Evolutionary conservation across 176 grass and related monocot genomes (phyloP), one percentile per base, ranked within the genome.

Genomic region (Carex cristatella): DNA sequence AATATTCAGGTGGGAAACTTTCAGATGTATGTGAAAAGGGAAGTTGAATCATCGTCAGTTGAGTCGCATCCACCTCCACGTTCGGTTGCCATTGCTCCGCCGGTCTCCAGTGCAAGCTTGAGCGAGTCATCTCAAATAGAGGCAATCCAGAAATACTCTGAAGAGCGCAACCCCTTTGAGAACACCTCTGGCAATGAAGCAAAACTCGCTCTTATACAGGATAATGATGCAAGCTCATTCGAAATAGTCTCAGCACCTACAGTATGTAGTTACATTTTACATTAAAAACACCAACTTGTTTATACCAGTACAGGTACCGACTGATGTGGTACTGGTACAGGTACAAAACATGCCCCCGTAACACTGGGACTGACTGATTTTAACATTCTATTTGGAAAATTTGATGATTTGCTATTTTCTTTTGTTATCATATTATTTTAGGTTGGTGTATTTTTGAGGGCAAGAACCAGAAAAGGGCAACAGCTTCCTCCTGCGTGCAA

Each of bases 21-120:
- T 10, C 84, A 90, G 72, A 85, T 90, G 89, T 70, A 87, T 84
- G 28, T 90, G 72, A 90, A 85, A 85, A 90, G 89, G 69, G 56
- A 84, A 9, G 40, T 84, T 3, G 89, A 66, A 40, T 80, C 72
- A 7, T 42, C 62, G 32, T 27, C 80, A 19, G 32, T 30, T 4
- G 56, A 62, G 55, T 53, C 74, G 23, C 28, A 7, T 90, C 74
- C 85, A n/a, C 7, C 69, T 84, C 11, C 54, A 28, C 14, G 28
- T 85, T 49, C 79, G 27, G 63, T 90, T 71, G 64, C 69, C 61
- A 76, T 81, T 40, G 56, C 80, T 42, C 82, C 74, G 31, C 69
- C 71, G 37, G 68, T 84, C 42, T 69, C 84, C 48, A 42, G 69
- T 72, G 19, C 79, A 85, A 67, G 83, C 60, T 31, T 65, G 60